Base-by-base conservation (phyloP, 106 monocot species). In the Allium cepa region DNA sequence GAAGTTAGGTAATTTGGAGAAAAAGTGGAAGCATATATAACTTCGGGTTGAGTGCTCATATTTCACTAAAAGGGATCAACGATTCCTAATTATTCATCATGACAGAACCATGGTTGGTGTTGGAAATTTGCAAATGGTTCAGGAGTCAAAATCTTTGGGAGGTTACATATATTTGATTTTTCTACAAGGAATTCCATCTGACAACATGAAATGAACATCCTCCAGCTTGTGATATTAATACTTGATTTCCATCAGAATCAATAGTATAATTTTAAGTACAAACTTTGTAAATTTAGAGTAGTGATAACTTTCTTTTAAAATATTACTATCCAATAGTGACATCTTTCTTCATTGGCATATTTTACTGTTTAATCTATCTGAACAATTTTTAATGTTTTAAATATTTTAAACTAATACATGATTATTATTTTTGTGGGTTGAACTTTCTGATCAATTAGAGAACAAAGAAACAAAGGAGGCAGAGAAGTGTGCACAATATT, bases 51-150 rank as follows among this genome's bases (percentile, higher is more conserved):
- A 61, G 62, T 18, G 16, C 26, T 56, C 59, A 56, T 52, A 57
- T 84, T 60, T 73, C 57, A 61, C 66, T 75, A 57, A 75, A 61
- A 11, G 60, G 26, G 63, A 62, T 27, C 13, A 72, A 59, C 8
- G 72, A 67, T n/a, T 52, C 53, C 45, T 59, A 57, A 57, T 72
- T 80, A n/a, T 50, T 62, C 50, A 67, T 71, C 68, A 71, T 57
- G 13, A 11, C 50, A 56, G 77, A 60, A n/a, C 63, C 48, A 46
- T 76, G 73, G 67, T 16, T 26, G 17, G 62, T 51, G 14, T 64
- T 76, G 53, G 68, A 48, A 64, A 64, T 70, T 53, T 84, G 81
- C 48, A 84, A 60, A 76, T 7, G 8, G 26, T 50, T 22, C 17
- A 72, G 48, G 46, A 63, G 61, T 63, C 47, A 53, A 51, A 62